Conservation (phyloP, 192 early-diverging fungal genomes). For the Podochytrium sp. region DNA sequence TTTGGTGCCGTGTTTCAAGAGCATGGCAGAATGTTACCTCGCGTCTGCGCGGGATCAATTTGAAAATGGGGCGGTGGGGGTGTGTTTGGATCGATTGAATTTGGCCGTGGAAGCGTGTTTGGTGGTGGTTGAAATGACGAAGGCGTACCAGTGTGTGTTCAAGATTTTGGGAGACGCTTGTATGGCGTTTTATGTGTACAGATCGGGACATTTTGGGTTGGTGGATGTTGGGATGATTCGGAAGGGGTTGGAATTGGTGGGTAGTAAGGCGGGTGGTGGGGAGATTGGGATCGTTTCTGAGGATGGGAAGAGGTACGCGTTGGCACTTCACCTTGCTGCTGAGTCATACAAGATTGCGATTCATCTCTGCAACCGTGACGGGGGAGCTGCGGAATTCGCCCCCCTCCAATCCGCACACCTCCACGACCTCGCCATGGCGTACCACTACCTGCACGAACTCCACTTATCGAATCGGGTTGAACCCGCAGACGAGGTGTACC, state of each 20-base stretch:
- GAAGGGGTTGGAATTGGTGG: not conserved
- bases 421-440: slow-evolving; percentile 41
- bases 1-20: slow-evolving; percentile 38
- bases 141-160: slow-evolving; percentile 27
- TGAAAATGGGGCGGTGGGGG: slow-evolving; percentile 34
- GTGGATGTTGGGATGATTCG: not conserved
- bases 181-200: slow-evolving; percentile 18
- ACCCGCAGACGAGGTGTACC: not conserved
- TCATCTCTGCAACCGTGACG: slow-evolving; percentile 3
- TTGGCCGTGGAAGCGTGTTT: slow-evolving; percentile 25
- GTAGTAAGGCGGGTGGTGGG: not conserved
- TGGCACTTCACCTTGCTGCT: slow-evolving; percentile 27
- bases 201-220: not conserved
- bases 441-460: slow-evolving; percentile 32
- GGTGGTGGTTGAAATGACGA: not conserved
- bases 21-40: slow-evolving; percentile 34
- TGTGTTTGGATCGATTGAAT: slow-evolving; percentile 26
- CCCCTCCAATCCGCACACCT: slow-evolving; percentile 25
- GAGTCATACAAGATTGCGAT: slow-evolving; percentile 32
- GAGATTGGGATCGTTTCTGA: not conserved
- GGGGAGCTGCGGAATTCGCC: not conserved
- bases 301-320: not conserved
- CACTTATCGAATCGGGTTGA: not conserved
- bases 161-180: slow-evolving; percentile 48
- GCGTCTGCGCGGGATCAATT: slow-evolving; percentile 25